Evolutionary conservation across 257 asterid genomes (phyloP).

Genomic region (Ehretia macrophylla): DNA sequence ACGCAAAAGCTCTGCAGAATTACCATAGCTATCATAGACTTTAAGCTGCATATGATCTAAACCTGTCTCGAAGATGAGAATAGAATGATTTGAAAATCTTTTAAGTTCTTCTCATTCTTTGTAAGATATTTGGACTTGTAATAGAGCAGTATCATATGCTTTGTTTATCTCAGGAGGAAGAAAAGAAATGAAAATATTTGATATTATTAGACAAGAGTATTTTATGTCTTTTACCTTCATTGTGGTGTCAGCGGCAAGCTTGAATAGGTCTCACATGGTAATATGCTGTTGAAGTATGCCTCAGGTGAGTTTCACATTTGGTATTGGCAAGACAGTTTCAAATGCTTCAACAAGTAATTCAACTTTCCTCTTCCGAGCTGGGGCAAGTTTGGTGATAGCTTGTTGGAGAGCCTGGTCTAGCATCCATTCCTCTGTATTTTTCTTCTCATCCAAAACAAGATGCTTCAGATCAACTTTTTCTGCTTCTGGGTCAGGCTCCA

Average conservation of each 20-base stretch:
- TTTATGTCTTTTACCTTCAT: constrained; percentile 20
- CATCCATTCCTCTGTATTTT: constrained; percentile 86
- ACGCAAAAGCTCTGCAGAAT: too few relatives aligned
- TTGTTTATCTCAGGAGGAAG: too few relatives aligned
- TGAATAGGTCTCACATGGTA: constrained; percentile 32
- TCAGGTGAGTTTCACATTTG: constrained; percentile 38
- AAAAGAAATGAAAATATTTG: too few relatives aligned
- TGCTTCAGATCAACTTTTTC: constrained; percentile 82
- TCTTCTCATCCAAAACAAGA: constrained; percentile 64
- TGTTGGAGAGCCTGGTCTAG: constrained; percentile 77
- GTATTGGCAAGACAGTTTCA: constrained; percentile 65
- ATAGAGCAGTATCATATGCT: too few relatives aligned
- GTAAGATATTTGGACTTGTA: too few relatives aligned
- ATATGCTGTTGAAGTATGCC: too few relatives aligned
- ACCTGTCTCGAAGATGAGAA: too few relatives aligned
- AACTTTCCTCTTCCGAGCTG: constrained; percentile 79
- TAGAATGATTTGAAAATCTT: too few relatives aligned
- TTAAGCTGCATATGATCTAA: too few relatives aligned
- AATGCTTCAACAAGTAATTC: constrained; percentile 80
- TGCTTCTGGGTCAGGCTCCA: constrained; percentile 56
- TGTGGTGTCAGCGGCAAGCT: constrained; percentile 56
- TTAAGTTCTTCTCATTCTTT: too few relatives aligned
- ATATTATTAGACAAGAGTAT: too few relatives aligned
- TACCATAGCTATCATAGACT: too few relatives aligned
- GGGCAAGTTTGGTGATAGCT: constrained; percentile 63